These are phyloP conservation scores for Penstemon newberryi DNA, from an alignment of 257 asterid species.

Conservation along the genomic window DNA sequence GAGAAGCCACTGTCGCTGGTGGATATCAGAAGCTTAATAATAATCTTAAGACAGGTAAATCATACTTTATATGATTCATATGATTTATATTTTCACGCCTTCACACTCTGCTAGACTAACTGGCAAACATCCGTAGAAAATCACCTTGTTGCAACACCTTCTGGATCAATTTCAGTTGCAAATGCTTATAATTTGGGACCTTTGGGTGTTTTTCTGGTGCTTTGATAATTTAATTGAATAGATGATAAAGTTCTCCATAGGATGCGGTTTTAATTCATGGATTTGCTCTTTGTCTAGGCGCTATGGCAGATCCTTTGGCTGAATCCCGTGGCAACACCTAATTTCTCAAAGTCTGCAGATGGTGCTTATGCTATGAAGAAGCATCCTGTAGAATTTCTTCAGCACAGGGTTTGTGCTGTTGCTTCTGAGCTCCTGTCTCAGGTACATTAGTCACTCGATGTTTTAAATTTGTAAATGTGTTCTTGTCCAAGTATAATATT, in stretches of 20 bases:
- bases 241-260: not conserved
- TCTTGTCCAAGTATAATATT: slow-evolving; percentile 21
- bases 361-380: slow-evolving; percentile 57
- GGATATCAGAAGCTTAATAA: slow-evolving; percentile 80
- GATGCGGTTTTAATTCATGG: slow-evolving; percentile 19
- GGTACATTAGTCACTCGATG: slow-evolving; percentile 48
- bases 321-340: slow-evolving; percentile 62
- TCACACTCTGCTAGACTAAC: not conserved
- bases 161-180: slow-evolving; percentile 5
- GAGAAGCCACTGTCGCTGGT: slow-evolving; percentile 81
- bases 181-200: not conserved
- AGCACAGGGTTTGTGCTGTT: slow-evolving; percentile 75
- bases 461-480: slow-evolving; percentile 17
- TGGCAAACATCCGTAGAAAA: slow-evolving; percentile 9
- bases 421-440: slow-evolving; percentile 96
- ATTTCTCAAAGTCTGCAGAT: slow-evolving; percentile 49
- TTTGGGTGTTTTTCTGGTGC: slow-evolving; percentile 9
- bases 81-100: slow-evolving; percentile 4
- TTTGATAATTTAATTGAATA: slow-evolving; percentile 18
- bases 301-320: slow-evolving; percentile 97
- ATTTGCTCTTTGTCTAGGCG: slow-evolving; percentile 51
- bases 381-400: slow-evolving; percentile 79
- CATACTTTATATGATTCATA: slow-evolving; percentile 16
- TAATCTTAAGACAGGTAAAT: slow-evolving; percentile 85
- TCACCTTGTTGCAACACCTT: slow-evolving; percentile 14